Percentiles rank a stretch among this genome's conserved stretches.
Evolutionary conservation across 345 rosid genomes (phyloP).

Genomic region (Salix caprea): DNA sequence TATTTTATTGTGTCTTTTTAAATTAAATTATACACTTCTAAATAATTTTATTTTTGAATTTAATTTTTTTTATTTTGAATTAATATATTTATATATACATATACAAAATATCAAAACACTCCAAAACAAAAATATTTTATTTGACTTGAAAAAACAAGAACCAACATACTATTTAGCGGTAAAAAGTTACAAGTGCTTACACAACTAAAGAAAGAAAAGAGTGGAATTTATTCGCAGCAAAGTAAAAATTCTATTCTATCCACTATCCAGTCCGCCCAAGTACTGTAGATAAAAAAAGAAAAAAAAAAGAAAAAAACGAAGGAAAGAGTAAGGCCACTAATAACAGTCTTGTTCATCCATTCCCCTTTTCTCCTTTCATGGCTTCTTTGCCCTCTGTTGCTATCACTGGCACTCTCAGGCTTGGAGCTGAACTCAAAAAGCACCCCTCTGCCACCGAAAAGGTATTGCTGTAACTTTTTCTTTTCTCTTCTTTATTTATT

Average conservation of each 20-base stretch:
- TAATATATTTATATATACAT: too few species aligned
- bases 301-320: too few species aligned
- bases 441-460: slow-evolving; percentile 21
- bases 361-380: slow-evolving; percentile 19
- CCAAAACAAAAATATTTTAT: too few species aligned
- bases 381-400: slow-evolving; percentile 43
- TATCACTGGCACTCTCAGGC: slow-evolving; percentile 22
- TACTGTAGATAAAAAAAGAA: neutral
- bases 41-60: too few species aligned
- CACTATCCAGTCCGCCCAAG: neutral
- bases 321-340: neutral
- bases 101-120: too few species aligned
- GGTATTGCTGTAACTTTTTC: slow-evolving; percentile 20
- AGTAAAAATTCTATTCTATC: neutral
- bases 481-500: too few species aligned
- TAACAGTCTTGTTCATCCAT: neutral
- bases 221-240: neutral
- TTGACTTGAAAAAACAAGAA: too few species aligned
- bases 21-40: too few species aligned
- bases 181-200: neutral
- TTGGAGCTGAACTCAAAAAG: slow-evolving; percentile 26
- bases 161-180: neutral
- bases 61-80: too few species aligned
- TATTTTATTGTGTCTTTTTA: too few species aligned
- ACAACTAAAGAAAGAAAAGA: neutral